These are phyloP conservation scores for Neurospora pannonica DNA, from an alignment of 495 filamentous ascomycete genomes.

Conservation along the genomic window DNA sequence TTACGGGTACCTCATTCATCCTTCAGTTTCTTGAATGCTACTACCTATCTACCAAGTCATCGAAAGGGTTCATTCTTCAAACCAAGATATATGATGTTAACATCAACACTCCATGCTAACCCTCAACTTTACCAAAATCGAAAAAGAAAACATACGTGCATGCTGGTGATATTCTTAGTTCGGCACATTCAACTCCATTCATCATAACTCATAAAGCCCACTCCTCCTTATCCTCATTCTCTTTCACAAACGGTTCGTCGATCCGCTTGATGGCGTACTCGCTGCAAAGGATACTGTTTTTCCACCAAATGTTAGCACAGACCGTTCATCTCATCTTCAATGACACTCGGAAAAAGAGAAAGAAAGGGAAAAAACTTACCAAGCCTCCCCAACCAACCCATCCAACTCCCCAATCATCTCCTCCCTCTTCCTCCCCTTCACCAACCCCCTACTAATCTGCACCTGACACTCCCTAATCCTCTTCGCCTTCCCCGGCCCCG, in stretches of 20 bases:
- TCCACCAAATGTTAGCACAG: background rate
- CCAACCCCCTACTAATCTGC: constrained; percentile 62
- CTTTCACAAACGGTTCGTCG: constrained; percentile 77
- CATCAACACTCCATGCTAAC: background rate
- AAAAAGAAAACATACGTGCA: background rate
- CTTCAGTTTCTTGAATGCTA: background rate
- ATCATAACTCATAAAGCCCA: constrained; percentile 59
- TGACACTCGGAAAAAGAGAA: no score
- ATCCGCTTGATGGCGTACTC: constrained; percentile 90
- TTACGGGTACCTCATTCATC: background rate
- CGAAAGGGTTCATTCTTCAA: background rate
- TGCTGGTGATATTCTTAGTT: background rate
- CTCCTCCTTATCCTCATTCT: constrained; percentile 62
- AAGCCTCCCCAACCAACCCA: constrained; percentile 59
- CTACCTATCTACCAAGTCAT: background rate
- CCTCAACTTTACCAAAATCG: background rate
- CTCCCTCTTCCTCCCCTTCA: constrained; percentile 58
- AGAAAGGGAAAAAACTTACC: constrained; percentile 37
- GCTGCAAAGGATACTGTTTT: constrained; percentile 69
- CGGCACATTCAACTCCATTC: background rate
- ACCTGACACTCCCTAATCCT: constrained; percentile 78
- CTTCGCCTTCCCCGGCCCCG: constrained; percentile 61
- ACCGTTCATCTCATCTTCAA: no score
- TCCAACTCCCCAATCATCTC: constrained; percentile 83
- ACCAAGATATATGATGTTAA: background rate